Evolutionary conservation across 2,329 filamentous ascomycete species (phyloP).

Genomic region (Trichoderma polysporum): DNA sequence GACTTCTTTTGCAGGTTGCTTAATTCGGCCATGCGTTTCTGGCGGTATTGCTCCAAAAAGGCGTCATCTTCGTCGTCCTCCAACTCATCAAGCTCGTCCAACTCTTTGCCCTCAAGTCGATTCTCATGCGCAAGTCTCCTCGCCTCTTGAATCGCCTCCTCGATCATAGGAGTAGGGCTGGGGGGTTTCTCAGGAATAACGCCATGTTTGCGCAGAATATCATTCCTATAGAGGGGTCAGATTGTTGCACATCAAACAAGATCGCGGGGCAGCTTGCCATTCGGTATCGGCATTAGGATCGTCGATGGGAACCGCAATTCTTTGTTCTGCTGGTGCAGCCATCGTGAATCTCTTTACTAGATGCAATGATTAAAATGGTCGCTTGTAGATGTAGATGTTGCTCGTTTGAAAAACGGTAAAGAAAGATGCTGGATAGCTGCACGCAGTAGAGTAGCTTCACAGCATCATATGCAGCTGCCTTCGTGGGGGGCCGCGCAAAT

Average conservation of each 20-base stretch:
- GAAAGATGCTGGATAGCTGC: neutral
- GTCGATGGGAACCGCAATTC: constrained; percentile 80
- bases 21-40: constrained; percentile 84
- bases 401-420: neutral
- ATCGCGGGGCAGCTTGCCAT: constrained; percentile 61
- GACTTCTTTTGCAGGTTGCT: constrained; percentile 71
- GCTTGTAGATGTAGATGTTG: too few species aligned
- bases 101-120: constrained; percentile 85
- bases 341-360: too few species aligned
- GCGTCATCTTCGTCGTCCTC: constrained; percentile 95
- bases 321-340: constrained; percentile 62
- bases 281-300: constrained; percentile 97
- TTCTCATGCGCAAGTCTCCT: constrained; percentile 85
- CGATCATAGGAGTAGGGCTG: constrained; percentile 91
- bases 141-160: constrained; percentile 87
- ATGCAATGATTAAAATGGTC: too few species aligned
- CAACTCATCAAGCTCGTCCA: constrained; percentile 89
- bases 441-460: neutral
- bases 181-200: constrained; percentile 97
- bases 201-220: constrained; percentile 94
- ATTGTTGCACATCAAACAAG: constrained; percentile 15
- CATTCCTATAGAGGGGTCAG: constrained; percentile 67
- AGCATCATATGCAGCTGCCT: neutral
- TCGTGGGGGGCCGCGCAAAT: constrained; percentile 12
- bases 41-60: constrained; percentile 83